Evolutionary conservation across 352 stramenopile genomes (phyloP), one percentile per base, ranked within the genome.

Genomic region (Phytophthora colocasiae): DNA sequence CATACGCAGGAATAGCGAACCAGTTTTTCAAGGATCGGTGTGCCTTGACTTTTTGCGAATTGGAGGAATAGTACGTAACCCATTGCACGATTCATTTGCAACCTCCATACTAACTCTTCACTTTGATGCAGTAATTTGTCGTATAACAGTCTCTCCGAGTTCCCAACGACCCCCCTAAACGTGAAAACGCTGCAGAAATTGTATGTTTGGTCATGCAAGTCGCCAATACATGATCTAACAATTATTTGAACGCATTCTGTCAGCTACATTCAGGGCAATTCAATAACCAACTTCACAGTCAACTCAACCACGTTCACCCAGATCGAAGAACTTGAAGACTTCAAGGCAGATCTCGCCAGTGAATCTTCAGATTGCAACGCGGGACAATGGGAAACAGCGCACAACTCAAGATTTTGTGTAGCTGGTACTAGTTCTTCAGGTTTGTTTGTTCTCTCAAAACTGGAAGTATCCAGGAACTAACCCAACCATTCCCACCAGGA

Each of bases 1-100:
- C 74, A 5, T 82, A 83, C 38, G 69, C 69, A 34, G 71, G 71
- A 27, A 73, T 58, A n/a, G 62, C 46, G 26, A 54, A 69, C n/a
- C 29, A 61, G 8, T 40, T 53, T 26, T 47, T 69, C 6, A 51
- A 31, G 22, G 34, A 48, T 6, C 41, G 41, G 19, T 79, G 63
- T 12, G 56, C 69, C 7, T 27, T 69, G 26, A 59, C 60, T 12
- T 26, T 70, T 6, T 83, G 71, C 22, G 40, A 11, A 29, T 19
- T 80, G 26, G 51, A 77, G 26, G 46, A 65, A 45, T 78, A 79
- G 75, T 83, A 71, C 34, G 71, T 57, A 7, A 31, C 9, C 19
- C 34, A 10, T 11, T 17, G 8, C 6, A 34, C 19, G 3, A 12
- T 4, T 40, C 14, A 4, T 6, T 8, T 36, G 6, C 24, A 17